phyloP scores from a whole-genome alignment of 202 grass and related monocot genomes.

The Panicum hallii region DNA sequence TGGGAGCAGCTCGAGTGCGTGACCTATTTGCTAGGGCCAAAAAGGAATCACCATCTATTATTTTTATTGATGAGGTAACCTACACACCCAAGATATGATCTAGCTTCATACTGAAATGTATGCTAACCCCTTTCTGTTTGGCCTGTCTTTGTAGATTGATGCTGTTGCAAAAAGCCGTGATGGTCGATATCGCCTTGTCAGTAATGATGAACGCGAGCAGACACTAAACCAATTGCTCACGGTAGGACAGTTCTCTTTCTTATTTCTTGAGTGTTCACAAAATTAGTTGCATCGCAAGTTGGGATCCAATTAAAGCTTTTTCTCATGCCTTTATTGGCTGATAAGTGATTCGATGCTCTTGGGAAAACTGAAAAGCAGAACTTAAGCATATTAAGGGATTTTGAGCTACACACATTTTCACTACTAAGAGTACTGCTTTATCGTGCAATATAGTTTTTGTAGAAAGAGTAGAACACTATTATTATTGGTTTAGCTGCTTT shows the following conservation, averaged over 20 bases:
- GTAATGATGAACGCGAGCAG: conserved; percentile 98
- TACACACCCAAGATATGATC: not conserved
- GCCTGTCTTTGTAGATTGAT: conserved; percentile 72
- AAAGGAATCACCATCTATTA: conserved; percentile 92
- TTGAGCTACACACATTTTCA: not conserved
- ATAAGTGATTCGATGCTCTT: not conserved
- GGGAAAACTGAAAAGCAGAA: not conserved
- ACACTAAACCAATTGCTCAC: conserved; percentile 98
- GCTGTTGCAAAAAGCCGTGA: conserved; percentile 99
- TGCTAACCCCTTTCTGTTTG: conserved; percentile 28
- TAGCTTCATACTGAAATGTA: conserved; percentile 41
- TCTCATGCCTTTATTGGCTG: conserved; percentile 23
- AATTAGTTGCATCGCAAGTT: conserved; percentile 13
- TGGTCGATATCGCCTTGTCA: conserved; percentile 86
- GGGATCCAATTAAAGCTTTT: conserved; percentile 13
- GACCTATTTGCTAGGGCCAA: conserved; percentile 98
- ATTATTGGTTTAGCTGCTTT: conserved; percentile 41
- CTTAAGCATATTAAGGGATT: not conserved
- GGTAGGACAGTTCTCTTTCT: conserved; percentile 52
- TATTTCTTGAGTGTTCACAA: conserved; percentile 26
- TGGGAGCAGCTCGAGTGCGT: conserved; percentile 96
- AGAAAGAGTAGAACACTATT: not conserved
- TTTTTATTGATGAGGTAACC: conserved; percentile 98
- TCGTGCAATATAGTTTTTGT: not conserved
- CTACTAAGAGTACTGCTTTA: not conserved